A percentile compares a stretch with the other conserved stretches of the same genome.
Evolutionary conservation across 305 asterid genomes (phyloP).

Genomic region (Euphrasia arctica): DNA sequence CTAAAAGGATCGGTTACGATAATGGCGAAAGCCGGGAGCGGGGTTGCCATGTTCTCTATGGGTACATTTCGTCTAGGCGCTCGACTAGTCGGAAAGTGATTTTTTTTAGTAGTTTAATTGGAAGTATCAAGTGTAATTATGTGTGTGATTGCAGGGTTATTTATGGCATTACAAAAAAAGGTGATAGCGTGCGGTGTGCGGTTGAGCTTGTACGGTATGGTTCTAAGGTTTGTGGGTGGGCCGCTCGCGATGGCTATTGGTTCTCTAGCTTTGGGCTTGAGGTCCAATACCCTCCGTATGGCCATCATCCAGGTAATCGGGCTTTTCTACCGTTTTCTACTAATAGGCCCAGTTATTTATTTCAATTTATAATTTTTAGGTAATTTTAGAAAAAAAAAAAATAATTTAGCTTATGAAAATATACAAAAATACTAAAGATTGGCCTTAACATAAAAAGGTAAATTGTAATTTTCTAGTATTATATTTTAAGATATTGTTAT

Average conservation of each 20-base stretch:
- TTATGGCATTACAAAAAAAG: conserved; percentile 70
- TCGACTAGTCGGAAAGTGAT: neutral
- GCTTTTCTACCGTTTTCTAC: neutral
- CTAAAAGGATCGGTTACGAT: conserved; percentile 60
- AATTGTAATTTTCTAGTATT: too few relatives aligned
- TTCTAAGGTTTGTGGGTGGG: conserved; percentile 56
- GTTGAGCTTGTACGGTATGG: conserved; percentile 40
- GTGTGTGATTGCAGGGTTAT: conserved; percentile 42
- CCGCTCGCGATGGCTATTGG: conserved; percentile 48
- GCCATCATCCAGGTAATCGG: conserved; percentile 42
- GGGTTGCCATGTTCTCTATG: conserved; percentile 64
- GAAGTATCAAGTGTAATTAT: neutral
- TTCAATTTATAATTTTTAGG: too few relatives aligned
- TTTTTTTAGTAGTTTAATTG: neutral
- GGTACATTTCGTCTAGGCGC: conserved; percentile 24
- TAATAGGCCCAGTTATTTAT: too few relatives aligned
- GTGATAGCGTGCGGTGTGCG: conserved; percentile 49
- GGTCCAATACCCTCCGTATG: conserved; percentile 40
- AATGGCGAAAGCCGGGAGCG: conserved; percentile 78
- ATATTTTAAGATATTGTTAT: too few relatives aligned
- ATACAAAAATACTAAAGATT: too few relatives aligned
- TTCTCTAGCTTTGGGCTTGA: conserved; percentile 44
- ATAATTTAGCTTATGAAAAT: too few relatives aligned
- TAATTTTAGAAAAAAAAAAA: too few relatives aligned
- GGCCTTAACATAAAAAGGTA: too few relatives aligned